Evolutionary conservation across 768 basidiomycete genomes (phyloP).

Genomic region (Xerocomellus amylosporus): DNA sequence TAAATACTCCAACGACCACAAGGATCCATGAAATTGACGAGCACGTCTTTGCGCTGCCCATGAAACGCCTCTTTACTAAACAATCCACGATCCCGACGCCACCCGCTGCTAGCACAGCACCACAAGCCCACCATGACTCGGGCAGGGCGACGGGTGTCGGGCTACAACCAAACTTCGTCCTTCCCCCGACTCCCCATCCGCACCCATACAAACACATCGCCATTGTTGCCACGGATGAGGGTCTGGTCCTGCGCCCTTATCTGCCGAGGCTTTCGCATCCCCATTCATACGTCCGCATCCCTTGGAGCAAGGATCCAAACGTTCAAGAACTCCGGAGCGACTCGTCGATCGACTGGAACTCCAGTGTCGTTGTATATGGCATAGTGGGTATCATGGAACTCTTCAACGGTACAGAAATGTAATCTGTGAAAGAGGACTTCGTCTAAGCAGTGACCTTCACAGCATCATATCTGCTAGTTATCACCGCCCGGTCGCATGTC

Average conservation of each 20-base stretch:
- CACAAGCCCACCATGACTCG: constrained; percentile 1
- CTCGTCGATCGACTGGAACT: constrained; percentile 49
- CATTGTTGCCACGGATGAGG: constrained; percentile 55
- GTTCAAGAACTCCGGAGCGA: constrained; percentile 51
- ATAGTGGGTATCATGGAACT: constrained; percentile 73
- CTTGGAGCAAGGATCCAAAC: constrained; percentile 57
- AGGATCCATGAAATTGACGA: background rate
- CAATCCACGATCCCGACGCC: constrained; percentile 13
- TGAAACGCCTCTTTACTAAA: constrained; percentile 34
- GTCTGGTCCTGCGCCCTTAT: constrained; percentile 67
- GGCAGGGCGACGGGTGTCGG: constrained; percentile 8
- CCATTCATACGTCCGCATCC: constrained; percentile 44
- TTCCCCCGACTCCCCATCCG: constrained; percentile 74
- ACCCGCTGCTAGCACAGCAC: background rate
- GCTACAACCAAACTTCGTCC: constrained; percentile 60
- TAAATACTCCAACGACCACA: background rate
- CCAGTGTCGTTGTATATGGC: constrained; percentile 64
- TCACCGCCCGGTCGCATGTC: constrained; percentile 58
- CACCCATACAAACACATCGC: constrained; percentile 67
- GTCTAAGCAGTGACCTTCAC: constrained; percentile 16
- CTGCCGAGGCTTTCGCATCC: constrained; percentile 28
- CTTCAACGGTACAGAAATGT: constrained; percentile 53
- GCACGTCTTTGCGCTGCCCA: constrained; percentile 4
- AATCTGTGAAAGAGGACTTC: background rate
- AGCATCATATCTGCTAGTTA: constrained; percentile 78